A percentile compares a stretch with the other conserved stretches of the same genome.
Conservation (phyloP, 352 stramenopile genomes). For the Phytophthora litchii region DNA sequence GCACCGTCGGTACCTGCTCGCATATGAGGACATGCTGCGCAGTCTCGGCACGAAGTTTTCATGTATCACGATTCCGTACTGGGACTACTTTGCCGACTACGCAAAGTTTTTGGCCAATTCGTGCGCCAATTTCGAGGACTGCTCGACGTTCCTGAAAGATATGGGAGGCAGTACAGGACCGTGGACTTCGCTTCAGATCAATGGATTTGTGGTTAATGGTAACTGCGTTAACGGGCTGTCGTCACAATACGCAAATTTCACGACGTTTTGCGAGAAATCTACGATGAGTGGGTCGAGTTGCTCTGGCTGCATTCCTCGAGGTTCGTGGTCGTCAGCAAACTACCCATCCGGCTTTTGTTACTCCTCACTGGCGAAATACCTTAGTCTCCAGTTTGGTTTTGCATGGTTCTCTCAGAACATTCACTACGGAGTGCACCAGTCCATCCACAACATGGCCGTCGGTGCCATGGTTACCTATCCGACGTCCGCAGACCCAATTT, state of each 20-base stretch:
- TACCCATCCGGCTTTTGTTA: slow-evolving; percentile 73
- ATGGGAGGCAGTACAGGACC: slow-evolving; percentile 60
- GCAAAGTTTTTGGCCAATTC: slow-evolving; percentile 39
- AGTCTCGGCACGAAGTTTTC: slow-evolving; percentile 61
- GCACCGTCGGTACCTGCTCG: slow-evolving; percentile 74
- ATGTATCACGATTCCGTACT: slow-evolving; percentile 81
- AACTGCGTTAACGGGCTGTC: slow-evolving; percentile 35
- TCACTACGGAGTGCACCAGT: slow-evolving; percentile 64
- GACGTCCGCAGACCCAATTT: slow-evolving; percentile 68
- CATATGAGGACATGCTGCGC: slow-evolving; percentile 81
- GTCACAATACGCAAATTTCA: slow-evolving; percentile 37
- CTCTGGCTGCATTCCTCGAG: slow-evolving; percentile 60
- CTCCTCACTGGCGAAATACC: slow-evolving; percentile 45
- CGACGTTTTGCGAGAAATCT: slow-evolving; percentile 64
- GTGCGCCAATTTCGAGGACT: slow-evolving; percentile 59
- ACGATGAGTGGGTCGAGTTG: slow-evolving; percentile 37
- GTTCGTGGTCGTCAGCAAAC: slow-evolving; percentile 39
- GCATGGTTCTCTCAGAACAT: slow-evolving; percentile 60
- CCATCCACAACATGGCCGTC: slow-evolving; percentile 66
- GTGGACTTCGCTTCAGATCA: slow-evolving; percentile 16
- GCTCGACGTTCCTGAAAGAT: slow-evolving; percentile 65
- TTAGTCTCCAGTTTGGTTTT: slow-evolving; percentile 56
- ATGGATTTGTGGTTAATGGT: slow-evolving; percentile 27
- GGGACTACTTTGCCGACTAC: slow-evolving; percentile 78
- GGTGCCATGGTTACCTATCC: slow-evolving; percentile 54